Base-by-base conservation (phyloP, 495 filamentous ascomycete genomes). In the Pseudevernia furfuracea region DNA sequence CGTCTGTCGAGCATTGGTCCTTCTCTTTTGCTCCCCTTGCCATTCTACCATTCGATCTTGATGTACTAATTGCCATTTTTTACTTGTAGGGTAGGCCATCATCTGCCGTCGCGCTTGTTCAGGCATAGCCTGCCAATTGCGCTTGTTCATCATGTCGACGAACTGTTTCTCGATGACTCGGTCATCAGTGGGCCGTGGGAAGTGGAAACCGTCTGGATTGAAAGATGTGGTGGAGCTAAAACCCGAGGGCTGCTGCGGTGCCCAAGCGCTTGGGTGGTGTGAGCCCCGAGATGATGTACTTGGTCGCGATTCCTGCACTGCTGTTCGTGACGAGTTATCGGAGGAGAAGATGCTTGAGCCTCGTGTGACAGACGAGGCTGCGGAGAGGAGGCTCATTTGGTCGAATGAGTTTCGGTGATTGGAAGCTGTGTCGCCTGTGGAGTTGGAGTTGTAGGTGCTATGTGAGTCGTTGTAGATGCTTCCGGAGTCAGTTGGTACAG, bases 1-100 rank as follows among this genome's bases (percentile, higher is more conserved):
- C 0, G 84, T 87, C 53, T 81, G 79, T 62, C 85, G 84, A 30
- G 88, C 85, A 64, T 86, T 87, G 64, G 85, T 83, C 63, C 87
- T 76, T 68, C 92, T 87, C 76, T 93, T 97, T 77, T 96, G 90
- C 70, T 97, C 93, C 28, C 90, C 89, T 79, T 98, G 92, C 78
- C 87, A 86, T 77, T 97, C 95, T 3, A 91, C 88, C 71, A 97
- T 78, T 43, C 91, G 87, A 77, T 98, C 94, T 73, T 98, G 93
- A 73, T 97, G 87, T 58, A 98, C 91, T 65, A 98, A 80, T 3
- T 91, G 95, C 94, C 94, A 98, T 78, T 98, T 98, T 78, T 97
- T 97, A 53, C 84, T 83, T 34, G 93, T 81, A 17, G 91, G 90
- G 71, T 98, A 97, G 21, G 91, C 89, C 74, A 92, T 80, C 91